phyloP scores from a whole-genome alignment of 306 rosid genomes.

The Medicago ruthenica region DNA sequence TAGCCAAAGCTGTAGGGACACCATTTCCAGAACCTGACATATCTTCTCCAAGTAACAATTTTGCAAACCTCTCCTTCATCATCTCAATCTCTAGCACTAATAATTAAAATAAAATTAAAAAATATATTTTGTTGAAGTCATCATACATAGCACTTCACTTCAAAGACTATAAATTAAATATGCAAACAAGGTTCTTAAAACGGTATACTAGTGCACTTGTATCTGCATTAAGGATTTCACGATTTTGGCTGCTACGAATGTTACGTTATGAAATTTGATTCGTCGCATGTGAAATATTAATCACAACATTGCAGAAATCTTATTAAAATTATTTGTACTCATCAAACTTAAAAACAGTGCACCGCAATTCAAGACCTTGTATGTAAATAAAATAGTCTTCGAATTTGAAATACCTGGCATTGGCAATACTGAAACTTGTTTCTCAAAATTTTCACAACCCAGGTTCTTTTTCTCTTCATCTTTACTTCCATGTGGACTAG shows the following conservation, averaged over 20 bases:
- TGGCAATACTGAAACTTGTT: slow-evolving; percentile 56
- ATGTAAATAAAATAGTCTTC: not conserved
- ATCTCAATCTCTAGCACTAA: slow-evolving; percentile 62
- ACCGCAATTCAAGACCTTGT: not conserved
- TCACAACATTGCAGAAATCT: no score
- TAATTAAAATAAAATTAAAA: slow-evolving; percentile 42
- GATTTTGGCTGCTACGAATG: no score
- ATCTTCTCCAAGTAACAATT: slow-evolving; percentile 91
- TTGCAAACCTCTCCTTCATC: slow-evolving; percentile 91
- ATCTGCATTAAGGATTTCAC: no score
- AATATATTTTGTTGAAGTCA: not conserved
- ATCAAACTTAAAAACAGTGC: no score
- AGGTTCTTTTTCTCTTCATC: slow-evolving; percentile 42
- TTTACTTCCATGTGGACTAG: slow-evolving; percentile 41
- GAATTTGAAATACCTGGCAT: slow-evolving; percentile 70
- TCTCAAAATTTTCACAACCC: slow-evolving; percentile 42
- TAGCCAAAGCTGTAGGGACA: slow-evolving; percentile 76
- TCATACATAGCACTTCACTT: not conserved
- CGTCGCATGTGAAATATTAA: no score
- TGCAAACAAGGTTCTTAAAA: not conserved
- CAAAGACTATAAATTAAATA: slow-evolving; percentile 16
- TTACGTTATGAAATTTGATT: no score
- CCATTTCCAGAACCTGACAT: slow-evolving; percentile 97
- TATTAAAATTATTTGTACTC: no score
- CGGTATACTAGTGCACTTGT: no score